Evolutionary conservation across 2,329 filamentous ascomycete genomes (phyloP).

Genomic region (Cadophora gregata): DNA sequence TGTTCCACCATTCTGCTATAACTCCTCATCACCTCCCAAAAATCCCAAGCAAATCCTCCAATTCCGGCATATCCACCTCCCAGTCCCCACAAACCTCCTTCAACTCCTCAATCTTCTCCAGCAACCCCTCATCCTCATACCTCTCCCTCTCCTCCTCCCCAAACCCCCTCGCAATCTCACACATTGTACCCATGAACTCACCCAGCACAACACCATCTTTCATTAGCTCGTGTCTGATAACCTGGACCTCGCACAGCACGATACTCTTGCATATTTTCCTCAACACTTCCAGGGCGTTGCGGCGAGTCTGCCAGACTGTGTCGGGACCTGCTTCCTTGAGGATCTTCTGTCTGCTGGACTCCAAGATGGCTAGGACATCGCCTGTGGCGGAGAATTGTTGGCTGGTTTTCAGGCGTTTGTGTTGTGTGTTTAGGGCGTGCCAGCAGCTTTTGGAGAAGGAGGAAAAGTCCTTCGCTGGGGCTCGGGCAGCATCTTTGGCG

Average conservation of each 20-base stretch:
- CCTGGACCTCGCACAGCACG: slow-evolving; percentile 23
- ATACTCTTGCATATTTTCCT: slow-evolving; percentile 33
- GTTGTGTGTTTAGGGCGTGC: slow-evolving; percentile 27
- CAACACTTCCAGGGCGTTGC: slow-evolving; percentile 29
- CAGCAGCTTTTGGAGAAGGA: slow-evolving; percentile 26
- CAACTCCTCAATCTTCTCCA: slow-evolving; percentile 29
- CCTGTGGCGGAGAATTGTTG: slow-evolving; percentile 22
- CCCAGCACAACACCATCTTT: slow-evolving; percentile 14
- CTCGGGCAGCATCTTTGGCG: slow-evolving; percentile 3
- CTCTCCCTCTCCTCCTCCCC: slow-evolving; percentile 17
- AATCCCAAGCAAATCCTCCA: slow-evolving; percentile 16
- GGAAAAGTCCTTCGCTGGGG: slow-evolving; percentile 23
- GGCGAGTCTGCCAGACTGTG: slow-evolving; percentile 24
- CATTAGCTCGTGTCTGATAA: slow-evolving; percentile 19
- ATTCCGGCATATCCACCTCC: slow-evolving; percentile 21
- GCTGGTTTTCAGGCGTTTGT: slow-evolving; percentile 20
- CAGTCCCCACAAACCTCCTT: slow-evolving; percentile 26
- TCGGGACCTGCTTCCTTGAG: slow-evolving; percentile 18
- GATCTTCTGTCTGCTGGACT: not conserved
- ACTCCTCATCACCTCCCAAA: not conserved
- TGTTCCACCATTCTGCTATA: too few relatives aligned
- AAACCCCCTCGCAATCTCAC: slow-evolving; percentile 9
- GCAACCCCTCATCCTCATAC: slow-evolving; percentile 30
- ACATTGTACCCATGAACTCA: slow-evolving; percentile 26
- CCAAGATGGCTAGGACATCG: slow-evolving; percentile 6